These are phyloP conservation scores for Ophiocordyceps australis DNA, from an alignment of 2,329 filamentous ascomycete species.

Conservation along the genomic window DNA sequence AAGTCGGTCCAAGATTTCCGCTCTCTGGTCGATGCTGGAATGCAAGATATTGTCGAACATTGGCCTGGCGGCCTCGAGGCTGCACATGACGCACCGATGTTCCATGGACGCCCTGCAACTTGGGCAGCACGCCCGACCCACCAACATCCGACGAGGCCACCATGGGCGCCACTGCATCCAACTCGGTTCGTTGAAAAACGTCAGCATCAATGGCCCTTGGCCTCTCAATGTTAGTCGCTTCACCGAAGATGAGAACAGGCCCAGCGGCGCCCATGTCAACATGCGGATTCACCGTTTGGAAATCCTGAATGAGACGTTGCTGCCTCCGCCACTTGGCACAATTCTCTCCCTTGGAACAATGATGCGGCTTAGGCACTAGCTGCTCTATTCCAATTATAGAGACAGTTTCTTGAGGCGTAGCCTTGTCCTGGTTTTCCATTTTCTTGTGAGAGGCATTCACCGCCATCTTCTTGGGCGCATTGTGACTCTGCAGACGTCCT, in stretches of 20 bases:
- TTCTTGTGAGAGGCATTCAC: conserved; percentile 18
- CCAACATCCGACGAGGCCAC: conserved; percentile 85
- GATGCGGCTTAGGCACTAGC: conserved; percentile 66
- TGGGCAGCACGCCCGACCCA: conserved; percentile 45
- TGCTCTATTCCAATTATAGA: conserved; percentile 90
- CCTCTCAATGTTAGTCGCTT: conserved; percentile 60
- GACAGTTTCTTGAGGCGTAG: conserved; percentile 66
- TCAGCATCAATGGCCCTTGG: conserved; percentile 36
- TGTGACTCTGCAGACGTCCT: too few relatives aligned
- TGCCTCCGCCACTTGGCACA: conserved; percentile 71
- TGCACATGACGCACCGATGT: conserved; percentile 52
- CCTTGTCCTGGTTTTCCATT: conserved; percentile 42
- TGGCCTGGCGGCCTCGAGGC: conserved; percentile 71
- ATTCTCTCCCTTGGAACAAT: conserved; percentile 71
- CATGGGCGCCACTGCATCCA: conserved; percentile 62
- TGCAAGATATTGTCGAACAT: conserved; percentile 75
- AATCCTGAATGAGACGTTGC: conserved; percentile 56
- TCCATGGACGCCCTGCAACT: conserved; percentile 55
- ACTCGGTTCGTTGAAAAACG: conserved; percentile 44
- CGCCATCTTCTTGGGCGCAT: conserved; percentile 17
- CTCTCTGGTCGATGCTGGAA: conserved; percentile 68
- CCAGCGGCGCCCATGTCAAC: conserved; percentile 35
- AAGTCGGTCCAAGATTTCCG: conserved; percentile 30
- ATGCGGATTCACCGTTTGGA: conserved; percentile 59
- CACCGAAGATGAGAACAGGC: conserved; percentile 58